Base-by-base conservation (phyloP, 108 stramenopile genomes). In the Licmophora abbreviata region DNA sequence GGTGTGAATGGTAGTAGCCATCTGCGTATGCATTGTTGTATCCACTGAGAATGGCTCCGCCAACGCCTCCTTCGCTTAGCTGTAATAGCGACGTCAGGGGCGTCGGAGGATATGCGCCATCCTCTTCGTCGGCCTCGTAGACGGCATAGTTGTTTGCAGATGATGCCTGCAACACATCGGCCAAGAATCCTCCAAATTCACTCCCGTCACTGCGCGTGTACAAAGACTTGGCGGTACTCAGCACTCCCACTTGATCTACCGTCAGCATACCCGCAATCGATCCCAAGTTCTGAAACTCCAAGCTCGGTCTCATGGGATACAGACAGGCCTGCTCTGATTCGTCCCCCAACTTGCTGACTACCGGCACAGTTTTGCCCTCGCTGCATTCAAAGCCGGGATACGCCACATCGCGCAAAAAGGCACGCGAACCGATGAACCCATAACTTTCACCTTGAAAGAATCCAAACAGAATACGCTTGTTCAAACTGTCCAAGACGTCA, bases 391-490 rank as follows among this genome's bases (percentile, higher is more conserved):
- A 90, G 4, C 79, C 71, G 25, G 46, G 60, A 60, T 60, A 66
- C 18, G 63, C 43, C 24, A 83, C 61, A 68, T 90, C 88, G n/a
- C 75, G 76, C 12, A 90, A 38, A 42, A 90, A 86, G 22, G 50
- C 33, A 33, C 88, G 55, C 0, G 83, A 85, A 1, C 88, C 88
- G 21, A 84, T 27, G 59, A 75, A 90, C 2, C 88, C 88, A 51
- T 81, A 81, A 15, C 67, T 52, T 45, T 90, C 88, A 12, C 78
- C 88, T 48, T 90, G 79, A 53, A 90, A 90, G 60, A 90, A 71
- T n/a, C 61, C 82, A 71, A 90, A 83, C 14, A 68, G 71, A 48
- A 90, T 84, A 10, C 69, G 70, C 7, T 74, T 79, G 44, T 61
- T 61, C 7, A 90, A 54, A 24, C 38, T 29, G 66, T 83, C 81